Conservation (phyloP, 768 basidiomycete genomes). For the Asterophora parasitica region DNA sequence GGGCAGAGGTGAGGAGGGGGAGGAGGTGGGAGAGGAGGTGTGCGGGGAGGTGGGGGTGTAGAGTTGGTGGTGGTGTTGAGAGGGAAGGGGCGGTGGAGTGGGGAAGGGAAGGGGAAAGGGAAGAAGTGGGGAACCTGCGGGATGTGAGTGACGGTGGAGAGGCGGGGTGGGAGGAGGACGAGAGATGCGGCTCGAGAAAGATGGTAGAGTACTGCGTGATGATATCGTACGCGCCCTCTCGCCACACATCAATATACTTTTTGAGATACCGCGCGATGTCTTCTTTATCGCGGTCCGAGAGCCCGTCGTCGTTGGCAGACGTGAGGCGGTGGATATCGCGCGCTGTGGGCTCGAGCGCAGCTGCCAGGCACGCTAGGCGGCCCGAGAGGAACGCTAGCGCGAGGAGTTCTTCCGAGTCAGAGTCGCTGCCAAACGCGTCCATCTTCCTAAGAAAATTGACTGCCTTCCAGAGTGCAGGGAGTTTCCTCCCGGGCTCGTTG, state of each 20-base stretch:
- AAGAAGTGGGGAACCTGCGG: background rate
- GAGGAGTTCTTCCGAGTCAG: conserved; percentile 60
- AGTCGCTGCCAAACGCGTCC: conserved; percentile 49
- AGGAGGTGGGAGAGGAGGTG: conserved; percentile 64
- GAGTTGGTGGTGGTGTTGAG: no score
- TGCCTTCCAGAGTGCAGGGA: conserved; percentile 87
- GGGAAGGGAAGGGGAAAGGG: background rate
- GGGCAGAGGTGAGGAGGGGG: conserved; percentile 53
- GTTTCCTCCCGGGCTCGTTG: conserved; percentile 76
- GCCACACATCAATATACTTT: conserved; percentile 85
- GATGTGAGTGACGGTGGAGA: conserved; percentile 10
- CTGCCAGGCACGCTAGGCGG: conserved; percentile 53
- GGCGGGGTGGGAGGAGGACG: conserved; percentile 20
- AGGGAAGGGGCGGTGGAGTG: conserved; percentile 33
- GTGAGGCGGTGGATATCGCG: conserved; percentile 19
- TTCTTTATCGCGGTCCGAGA: conserved; percentile 49
- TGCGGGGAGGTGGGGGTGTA: conserved; percentile 62
- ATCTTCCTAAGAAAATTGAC: conserved; percentile 84
- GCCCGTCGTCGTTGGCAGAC: conserved; percentile 34
- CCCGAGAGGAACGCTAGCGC: conserved; percentile 81
- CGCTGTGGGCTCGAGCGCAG: conserved; percentile 17
- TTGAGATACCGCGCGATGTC: conserved; percentile 77
- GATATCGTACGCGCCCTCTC: conserved; percentile 90
- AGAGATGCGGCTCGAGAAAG: conserved; percentile 66
- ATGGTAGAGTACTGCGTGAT: conserved; percentile 87